Base-by-base conservation (phyloP, 306 rosid species). In the Prunus padus region DNA sequence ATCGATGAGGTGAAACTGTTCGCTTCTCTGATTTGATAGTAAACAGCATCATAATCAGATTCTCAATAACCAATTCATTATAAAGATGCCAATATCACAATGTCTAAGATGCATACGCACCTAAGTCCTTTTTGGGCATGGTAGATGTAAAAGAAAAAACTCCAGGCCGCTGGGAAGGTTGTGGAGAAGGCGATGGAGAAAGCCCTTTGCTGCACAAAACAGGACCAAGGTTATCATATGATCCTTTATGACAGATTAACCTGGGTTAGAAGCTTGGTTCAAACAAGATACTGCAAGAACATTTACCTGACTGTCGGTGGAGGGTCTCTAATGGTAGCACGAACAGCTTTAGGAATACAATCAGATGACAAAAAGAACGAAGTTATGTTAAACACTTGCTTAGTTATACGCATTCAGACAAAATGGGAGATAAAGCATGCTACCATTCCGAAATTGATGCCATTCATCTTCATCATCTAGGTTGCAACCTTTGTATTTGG, bases 391-490 rank as follows among this genome's bases (percentile, higher is more conserved):
- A 84, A 79, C 74, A 73, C 44, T 40, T 73, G 57, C 72, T 26
- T n/a, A 51, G 20, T 69, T 2, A 72, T n/a, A 75, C 18, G 65
- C 40, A 72, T 55, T 37, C 55, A 42, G 59, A 30, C 23, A 78
- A 76, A 23, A 57, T 61, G 49, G 42, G 61, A 62, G 25, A 74
- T 69, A 68, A 31, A 75, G 75, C 9, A 61, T 11, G 59, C 77
- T 89, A 96, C 99, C 96, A 84, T 79, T 92, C 72, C 83, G 90
- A 74, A 92, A 88, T 75, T 87, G 97, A 79, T 84, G 89, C 99
- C 99, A 88, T 8, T 96, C 96, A 69, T 89, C 96, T 85, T 87
- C 93, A 11, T 90, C 98, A 45, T 88, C 98, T 25, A 96, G 87
- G 87, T 75, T 96, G 88, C 96, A 86, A 66, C 97, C 99, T 52